Conservation (phyloP, 2,329 filamentous ascomycete species). For the Dactylella cylindrospora region DNA sequence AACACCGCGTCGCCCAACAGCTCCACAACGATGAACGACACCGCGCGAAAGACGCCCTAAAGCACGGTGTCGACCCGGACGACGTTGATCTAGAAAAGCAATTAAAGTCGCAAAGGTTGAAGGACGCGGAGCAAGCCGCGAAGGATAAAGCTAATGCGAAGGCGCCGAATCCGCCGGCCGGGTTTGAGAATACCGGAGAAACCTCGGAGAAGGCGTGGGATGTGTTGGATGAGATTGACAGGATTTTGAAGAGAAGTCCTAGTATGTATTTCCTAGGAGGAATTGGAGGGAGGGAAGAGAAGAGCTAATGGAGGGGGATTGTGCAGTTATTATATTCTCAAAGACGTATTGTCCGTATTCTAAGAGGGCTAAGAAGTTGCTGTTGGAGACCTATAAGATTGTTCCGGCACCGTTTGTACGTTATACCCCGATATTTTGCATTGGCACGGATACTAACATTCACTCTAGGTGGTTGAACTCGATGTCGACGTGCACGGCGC, state of each 20-base stretch:
- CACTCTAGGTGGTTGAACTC: slow-evolving; percentile 74
- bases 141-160: slow-evolving; percentile 71
- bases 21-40: slow-evolving; percentile 60
- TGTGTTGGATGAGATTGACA: slow-evolving; percentile 70
- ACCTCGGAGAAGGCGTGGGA: slow-evolving; percentile 60
- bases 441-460: not conserved
- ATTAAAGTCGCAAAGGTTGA: slow-evolving; percentile 64
- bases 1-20: slow-evolving; percentile 59
- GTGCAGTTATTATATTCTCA: slow-evolving; percentile 86
- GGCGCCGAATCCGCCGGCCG: slow-evolving; percentile 55
- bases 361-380: slow-evolving; percentile 77
- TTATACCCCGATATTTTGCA: not conserved
- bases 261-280: slow-evolving; percentile 59
- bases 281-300: not conserved
- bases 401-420: slow-evolving; percentile 66
- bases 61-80: slow-evolving; percentile 58
- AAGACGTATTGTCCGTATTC: slow-evolving; percentile 91
- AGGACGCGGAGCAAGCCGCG: slow-evolving; percentile 68
- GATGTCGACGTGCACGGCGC: slow-evolving; percentile 76
- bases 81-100: slow-evolving; percentile 58
- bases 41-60: slow-evolving; percentile 55
- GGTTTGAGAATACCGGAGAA: slow-evolving; percentile 49
- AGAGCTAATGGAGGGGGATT: slow-evolving; percentile 27
- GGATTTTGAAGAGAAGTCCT: slow-evolving; percentile 79
- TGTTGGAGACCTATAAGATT: slow-evolving; percentile 82